A percentile compares a stretch with the other conserved stretches of the same genome.
Conservation (phyloP, 176 grass and related monocot species). For the Oryza punctata region DNA sequence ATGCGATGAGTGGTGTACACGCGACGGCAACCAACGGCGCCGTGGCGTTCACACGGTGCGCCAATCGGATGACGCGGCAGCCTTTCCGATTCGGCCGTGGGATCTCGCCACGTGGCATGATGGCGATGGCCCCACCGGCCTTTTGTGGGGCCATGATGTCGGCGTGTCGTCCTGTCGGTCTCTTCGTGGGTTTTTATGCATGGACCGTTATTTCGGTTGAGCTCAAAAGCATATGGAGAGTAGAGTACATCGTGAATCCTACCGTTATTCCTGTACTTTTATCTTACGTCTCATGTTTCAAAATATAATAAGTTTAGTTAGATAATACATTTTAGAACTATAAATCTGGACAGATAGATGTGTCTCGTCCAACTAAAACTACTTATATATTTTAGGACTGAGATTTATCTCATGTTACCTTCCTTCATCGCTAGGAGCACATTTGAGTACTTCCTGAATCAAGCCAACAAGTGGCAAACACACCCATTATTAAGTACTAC, state of each 20-base stretch:
- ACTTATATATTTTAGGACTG: no score
- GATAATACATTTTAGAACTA: no score
- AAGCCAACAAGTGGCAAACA: no score
- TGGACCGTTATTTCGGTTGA: neutral
- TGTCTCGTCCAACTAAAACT: no score
- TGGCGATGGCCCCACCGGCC: neutral
- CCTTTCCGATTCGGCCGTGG: neutral
- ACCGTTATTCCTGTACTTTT: neutral
- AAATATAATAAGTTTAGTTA: no score
- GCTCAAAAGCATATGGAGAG: neutral
- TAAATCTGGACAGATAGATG: no score
- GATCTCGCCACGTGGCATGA: neutral
- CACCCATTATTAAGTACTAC: no score
- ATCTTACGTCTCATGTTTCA: no score
- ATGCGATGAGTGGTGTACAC: neutral
- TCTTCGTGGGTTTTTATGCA: neutral
- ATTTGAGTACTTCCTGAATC: no score
- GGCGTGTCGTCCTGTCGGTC: neutral
- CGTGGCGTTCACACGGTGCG: neutral
- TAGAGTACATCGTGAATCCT: neutral
- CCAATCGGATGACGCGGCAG: neutral
- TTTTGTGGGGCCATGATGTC: neutral
- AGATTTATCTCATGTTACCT: no score
- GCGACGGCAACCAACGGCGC: neutral
- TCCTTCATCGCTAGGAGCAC: no score